Evolutionary conservation across 345 rosid genomes (phyloP).

Genomic region (Sisymbrium irio): DNA sequence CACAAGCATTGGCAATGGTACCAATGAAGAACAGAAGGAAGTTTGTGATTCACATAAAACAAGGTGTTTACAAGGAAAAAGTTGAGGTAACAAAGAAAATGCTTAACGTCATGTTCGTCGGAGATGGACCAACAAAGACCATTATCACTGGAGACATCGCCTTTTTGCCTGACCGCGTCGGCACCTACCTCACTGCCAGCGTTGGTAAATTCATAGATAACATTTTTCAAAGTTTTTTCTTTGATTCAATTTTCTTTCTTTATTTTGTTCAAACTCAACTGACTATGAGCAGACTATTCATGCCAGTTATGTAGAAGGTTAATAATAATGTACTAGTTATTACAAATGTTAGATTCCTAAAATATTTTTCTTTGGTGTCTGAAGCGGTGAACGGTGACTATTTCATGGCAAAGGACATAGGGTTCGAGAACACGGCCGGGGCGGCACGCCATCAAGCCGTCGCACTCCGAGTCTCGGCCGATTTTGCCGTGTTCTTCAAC

Average conservation of each 20-base stretch:
- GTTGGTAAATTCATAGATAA: constrained; percentile 42
- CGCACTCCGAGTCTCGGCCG: constrained; percentile 56
- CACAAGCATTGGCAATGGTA: constrained; percentile 50
- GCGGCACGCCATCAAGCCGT: constrained; percentile 67
- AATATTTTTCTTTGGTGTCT: background rate
- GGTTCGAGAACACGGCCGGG: constrained; percentile 67
- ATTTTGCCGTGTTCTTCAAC: constrained; percentile 50
- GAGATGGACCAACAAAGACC: constrained; percentile 76
- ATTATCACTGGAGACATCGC: constrained; percentile 54
- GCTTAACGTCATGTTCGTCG: constrained; percentile 56
- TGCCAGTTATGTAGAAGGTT: too few species aligned
- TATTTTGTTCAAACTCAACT: too few species aligned
- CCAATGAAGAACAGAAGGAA: constrained; percentile 37
- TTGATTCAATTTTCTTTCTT: too few species aligned
- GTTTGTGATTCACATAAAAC: constrained; percentile 66
- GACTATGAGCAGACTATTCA: too few species aligned
- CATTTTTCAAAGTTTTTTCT: background rate
- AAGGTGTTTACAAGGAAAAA: constrained; percentile 60
- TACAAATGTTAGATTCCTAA: too few species aligned
- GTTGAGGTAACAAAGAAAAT: constrained; percentile 36
- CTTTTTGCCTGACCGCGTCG: constrained; percentile 40
- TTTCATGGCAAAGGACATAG: constrained; percentile 68
- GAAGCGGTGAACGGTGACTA: constrained; percentile 48
- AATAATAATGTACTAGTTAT: too few species aligned
- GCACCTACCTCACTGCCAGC: constrained; percentile 56